Base-by-base conservation (phyloP, 2,329 filamentous ascomycete genomes). In the Diplocarpon mali region DNA sequence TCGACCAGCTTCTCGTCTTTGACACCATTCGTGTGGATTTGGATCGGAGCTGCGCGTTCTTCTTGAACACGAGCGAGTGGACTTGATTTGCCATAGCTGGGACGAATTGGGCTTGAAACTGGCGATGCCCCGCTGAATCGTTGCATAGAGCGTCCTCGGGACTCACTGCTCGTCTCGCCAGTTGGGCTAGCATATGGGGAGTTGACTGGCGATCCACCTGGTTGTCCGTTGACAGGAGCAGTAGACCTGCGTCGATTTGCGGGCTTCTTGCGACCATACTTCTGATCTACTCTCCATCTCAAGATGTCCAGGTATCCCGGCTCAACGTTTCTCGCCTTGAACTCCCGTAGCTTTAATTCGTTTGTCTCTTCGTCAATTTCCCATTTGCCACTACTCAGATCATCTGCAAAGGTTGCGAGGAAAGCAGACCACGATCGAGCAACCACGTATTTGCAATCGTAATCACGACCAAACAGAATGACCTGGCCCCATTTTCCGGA, bases 371-470 rank as follows among this genome's bases (percentile, higher is more conserved):
- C 92, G 53, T 96, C 89, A 42, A 98, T 84, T 57, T 79, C 85
- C 71, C 87, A 89, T 65, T 95, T 93, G 52, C 86, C 85, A 55
- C 85, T 92, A 67, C 76, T 79, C 57, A 98, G 70, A 60, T 98
- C 92, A 60, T 98, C 92, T 27, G 92, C 88, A 6, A 95, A 76
- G 28, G 80, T 76, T 40, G 88, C 88, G 15, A 98, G 67, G 61
- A 98, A 89, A 9, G 83, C 76, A 13, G 80, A 78, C 92, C 92
- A 98, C 1, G 90, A 96, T 49, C 85, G 80, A 27, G 92, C 85
- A 45, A 98, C 76, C 6, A 98, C 92, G 61, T 95, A 98, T 69
- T 98, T 98, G 66, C 86, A 95, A 62, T 98, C 92, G 66, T 95
- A 98, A 67, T 98, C 92, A 49, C 92, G 86, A 40, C 92, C 92